phyloP scores from a whole-genome alignment of 2,329 filamentous ascomycete genomes.

The Phyllachora maydis region DNA sequence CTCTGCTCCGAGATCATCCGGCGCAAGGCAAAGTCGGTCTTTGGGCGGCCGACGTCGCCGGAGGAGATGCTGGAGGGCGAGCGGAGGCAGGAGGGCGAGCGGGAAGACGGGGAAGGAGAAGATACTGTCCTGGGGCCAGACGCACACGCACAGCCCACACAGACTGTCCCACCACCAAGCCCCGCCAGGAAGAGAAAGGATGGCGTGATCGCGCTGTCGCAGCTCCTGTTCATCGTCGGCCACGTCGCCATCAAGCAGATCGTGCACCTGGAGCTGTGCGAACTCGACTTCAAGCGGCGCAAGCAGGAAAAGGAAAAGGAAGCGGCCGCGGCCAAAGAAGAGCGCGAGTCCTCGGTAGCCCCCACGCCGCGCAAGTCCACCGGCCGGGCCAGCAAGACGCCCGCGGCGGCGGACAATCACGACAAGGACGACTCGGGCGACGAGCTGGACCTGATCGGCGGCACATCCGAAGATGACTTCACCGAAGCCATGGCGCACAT shows the following conservation, averaged over 20 bases:
- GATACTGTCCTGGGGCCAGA: no score
- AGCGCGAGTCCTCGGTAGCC: slow-evolving; percentile 8
- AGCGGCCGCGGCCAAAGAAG: slow-evolving; percentile 19
- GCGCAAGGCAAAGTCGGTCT: slow-evolving; percentile 71
- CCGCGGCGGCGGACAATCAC: no score
- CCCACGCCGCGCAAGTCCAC: slow-evolving; percentile 13
- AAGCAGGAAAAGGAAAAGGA: slow-evolving; percentile 77
- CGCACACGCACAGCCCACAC: slow-evolving; percentile 6
- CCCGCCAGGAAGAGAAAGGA: slow-evolving; percentile 30
- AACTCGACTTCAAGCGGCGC: slow-evolving; percentile 90
- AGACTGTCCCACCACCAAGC: slow-evolving; percentile 10
- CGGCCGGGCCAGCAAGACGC: no score
- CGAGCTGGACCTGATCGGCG: slow-evolving; percentile 88
- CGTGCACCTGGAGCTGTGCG: slow-evolving; percentile 91
- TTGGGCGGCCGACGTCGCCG: slow-evolving; percentile 25
- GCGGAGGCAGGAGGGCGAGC: slow-evolving; percentile 6
- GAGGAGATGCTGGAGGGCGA: slow-evolving; percentile 6
- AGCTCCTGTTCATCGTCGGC: slow-evolving; percentile 84
- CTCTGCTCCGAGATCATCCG: slow-evolving; percentile 82
- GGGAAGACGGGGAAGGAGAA: no score
- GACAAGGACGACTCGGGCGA: slow-evolving; percentile 41
- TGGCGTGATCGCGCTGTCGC: slow-evolving; percentile 59
- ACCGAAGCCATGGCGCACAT: slow-evolving; percentile 73
- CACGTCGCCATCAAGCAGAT: slow-evolving; percentile 98
- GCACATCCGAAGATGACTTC: slow-evolving; percentile 88